These are phyloP conservation scores for Anthostomella pinea DNA, from an alignment of 2,329 filamentous ascomycete genomes.

Conservation along the genomic window DNA sequence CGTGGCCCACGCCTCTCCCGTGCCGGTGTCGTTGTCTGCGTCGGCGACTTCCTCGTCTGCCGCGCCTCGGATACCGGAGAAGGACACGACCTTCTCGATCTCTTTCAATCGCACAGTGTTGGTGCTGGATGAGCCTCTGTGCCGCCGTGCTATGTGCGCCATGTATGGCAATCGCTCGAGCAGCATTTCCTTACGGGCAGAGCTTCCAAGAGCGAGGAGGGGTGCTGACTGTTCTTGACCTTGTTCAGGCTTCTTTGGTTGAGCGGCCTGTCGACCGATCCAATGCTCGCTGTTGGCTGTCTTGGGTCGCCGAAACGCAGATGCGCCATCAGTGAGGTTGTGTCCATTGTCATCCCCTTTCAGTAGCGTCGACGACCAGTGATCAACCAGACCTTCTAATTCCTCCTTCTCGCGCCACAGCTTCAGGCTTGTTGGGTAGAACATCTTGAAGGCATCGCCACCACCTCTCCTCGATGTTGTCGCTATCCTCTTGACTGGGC, in stretches of 20 bases:
- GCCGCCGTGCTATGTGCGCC: conserved; percentile 57
- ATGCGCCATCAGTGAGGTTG: conserved; percentile 44
- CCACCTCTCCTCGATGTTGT: conserved; percentile 41
- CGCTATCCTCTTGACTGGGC: conserved; percentile 74
- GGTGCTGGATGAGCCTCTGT: conserved; percentile 34
- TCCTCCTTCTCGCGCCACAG: conserved; percentile 84
- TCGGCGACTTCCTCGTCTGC: conserved; percentile 30
- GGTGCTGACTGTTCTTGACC: conserved; percentile 30
- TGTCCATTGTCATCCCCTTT: conserved; percentile 46
- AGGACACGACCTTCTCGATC: conserved; percentile 66
- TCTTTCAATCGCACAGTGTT: conserved; percentile 46
- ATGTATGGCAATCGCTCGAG: conserved; percentile 87
- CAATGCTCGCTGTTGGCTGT: conserved; percentile 27
- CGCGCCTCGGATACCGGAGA: conserved; percentile 53
- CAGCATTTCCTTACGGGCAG: conserved; percentile 70
- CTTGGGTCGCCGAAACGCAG: conserved; percentile 47
- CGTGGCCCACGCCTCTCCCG: conserved; percentile 54
- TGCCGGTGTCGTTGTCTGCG: conserved; percentile 40
- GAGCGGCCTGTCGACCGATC: conserved; percentile 18
- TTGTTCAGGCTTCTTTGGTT: conserved; percentile 24
- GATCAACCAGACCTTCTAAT: conserved; percentile 67
- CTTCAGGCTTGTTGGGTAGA: conserved; percentile 81
- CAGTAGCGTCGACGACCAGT: conserved; percentile 63
- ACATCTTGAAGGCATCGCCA: conserved; percentile 79
- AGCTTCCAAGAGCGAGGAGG: conserved; percentile 59